Evolutionary conservation across 129 eudicot species (phyloP).

Genomic region (Tagetes patula): DNA sequence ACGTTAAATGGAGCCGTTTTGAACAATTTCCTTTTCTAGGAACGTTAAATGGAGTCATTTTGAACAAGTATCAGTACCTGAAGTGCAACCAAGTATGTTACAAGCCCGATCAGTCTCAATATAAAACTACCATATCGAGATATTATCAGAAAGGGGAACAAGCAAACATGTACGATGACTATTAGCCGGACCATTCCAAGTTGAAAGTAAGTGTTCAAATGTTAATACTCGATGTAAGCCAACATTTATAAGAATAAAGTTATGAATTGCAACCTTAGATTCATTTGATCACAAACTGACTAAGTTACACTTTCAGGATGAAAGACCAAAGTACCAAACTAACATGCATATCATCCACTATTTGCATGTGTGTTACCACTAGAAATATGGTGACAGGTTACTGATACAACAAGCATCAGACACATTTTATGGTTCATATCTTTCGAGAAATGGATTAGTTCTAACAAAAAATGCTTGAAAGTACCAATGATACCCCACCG

Average conservation of each 20-base stretch:
- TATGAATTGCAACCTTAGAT: neutral
- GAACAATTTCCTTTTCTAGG: neutral
- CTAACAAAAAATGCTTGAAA: constrained; percentile 19
- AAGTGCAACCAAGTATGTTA: constrained; percentile 4
- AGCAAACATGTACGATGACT: neutral
- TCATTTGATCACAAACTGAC: neutral
- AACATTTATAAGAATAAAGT: constrained; percentile 1
- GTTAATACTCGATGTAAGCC: neutral
- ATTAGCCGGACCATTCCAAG: neutral
- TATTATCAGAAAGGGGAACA: neutral
- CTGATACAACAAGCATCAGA: neutral
- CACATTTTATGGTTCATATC: constrained; percentile 10
- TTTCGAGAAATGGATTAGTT: constrained; percentile 16
- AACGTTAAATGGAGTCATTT: constrained; percentile 1
- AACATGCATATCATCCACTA: neutral
- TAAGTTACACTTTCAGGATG: neutral
- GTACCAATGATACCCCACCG: constrained; percentile 98
- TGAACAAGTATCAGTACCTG: neutral
- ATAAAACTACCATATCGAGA: constrained; percentile 7
- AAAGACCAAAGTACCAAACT: neutral
- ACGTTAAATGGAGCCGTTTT: neutral
- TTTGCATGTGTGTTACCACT: neutral
- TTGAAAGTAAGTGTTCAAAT: neutral
- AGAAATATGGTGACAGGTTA: neutral
- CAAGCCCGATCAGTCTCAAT: constrained; percentile 4